phyloP scores from a whole-genome alignment of 2,329 filamentous ascomycete species.

The Fusarium sp. region DNA sequence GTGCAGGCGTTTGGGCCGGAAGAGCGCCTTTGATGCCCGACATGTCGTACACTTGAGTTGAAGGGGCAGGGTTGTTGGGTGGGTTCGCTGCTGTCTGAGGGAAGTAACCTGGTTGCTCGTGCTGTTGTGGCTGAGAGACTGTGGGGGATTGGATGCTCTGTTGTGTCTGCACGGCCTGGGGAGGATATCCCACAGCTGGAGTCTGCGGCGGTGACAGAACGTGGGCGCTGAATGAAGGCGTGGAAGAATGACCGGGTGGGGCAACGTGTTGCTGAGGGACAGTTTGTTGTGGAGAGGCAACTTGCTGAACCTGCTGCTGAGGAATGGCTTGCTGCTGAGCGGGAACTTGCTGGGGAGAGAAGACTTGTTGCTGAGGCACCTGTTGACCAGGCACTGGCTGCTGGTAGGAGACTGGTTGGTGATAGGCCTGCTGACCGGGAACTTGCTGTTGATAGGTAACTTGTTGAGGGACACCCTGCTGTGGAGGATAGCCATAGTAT shows the following conservation, averaged over 20 bases:
- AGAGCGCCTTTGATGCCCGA: slow-evolving; percentile 25
- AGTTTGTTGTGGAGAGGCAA: neutral
- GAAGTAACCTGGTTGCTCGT: neutral
- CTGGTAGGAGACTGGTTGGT: neutral
- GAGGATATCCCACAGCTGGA: neutral
- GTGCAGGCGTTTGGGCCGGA: neutral
- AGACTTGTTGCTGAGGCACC: neutral
- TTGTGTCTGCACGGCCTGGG: rapidly evolving
- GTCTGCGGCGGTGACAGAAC: slow-evolving; percentile 19
- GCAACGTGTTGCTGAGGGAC: neutral
- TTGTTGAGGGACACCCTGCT: neutral
- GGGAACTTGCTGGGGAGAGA: neutral
- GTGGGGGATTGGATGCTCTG: neutral
- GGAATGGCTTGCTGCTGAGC: neutral
- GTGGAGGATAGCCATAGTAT: slow-evolving; percentile 5
- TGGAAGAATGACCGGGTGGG: neutral
- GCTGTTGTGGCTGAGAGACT: neutral
- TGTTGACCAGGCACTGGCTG: neutral
- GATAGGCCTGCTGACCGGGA: neutral
- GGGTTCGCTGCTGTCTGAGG: neutral
- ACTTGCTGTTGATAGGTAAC: neutral
- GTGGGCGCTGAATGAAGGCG: neutral
- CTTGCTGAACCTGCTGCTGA: neutral
- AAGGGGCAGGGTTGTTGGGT: neutral
- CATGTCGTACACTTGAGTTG: slow-evolving; percentile 27